Evolutionary conservation across 78 protist genomes (phyloP), one percentile per base, ranked within the genome.

Genomic region (Cavenderia fasciculata): DNA sequence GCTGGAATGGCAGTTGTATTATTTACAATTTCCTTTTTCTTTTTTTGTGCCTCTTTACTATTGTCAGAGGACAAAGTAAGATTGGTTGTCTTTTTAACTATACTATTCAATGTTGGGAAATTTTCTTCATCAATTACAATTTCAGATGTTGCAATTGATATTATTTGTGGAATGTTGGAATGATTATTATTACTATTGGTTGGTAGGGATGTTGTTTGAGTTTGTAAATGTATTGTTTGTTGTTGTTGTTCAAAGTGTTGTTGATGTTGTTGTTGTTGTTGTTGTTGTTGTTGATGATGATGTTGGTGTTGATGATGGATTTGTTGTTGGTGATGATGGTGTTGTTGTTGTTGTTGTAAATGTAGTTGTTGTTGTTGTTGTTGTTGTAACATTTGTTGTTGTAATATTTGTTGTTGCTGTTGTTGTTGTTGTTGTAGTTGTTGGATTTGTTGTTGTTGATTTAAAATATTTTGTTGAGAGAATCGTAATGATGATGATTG

Each of bases 101-200:
- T 44, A 46, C 49, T 44, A 25, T 73, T 73, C n/a, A 76, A 36
- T 19, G 86, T 76, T 76, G 86, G 86, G 86, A 76, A 76, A 47
- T 76, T 76, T n/a, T 57, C 56, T 54, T 76, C 86, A 62, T 76
- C 86, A 18, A 74, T 21, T 52, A 52, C 5, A 52, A 23, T 23
- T 21, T 12, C 21, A 21, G 4, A 23, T 27, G n/a, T 18, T 18
- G 54, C 14, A 49, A 14, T 49, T 61, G 11, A 38, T 25, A 57
- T 57, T 61, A 14, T 12, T 61, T 61, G 69, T 61, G 69, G 72
- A 36, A 33, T 63, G 47, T 40, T 63, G 72, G 72, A 38, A 38
- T 77, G 49, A 47, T 38, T 44, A 25, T 44, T 29, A 25, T 68
- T 38, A 18, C 23, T 34, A 44, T 25, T 76, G 63, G n/a, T 74